phyloP scores from a whole-genome alignment of 768 basidiomycete species.

The Mycena rosella region DNA sequence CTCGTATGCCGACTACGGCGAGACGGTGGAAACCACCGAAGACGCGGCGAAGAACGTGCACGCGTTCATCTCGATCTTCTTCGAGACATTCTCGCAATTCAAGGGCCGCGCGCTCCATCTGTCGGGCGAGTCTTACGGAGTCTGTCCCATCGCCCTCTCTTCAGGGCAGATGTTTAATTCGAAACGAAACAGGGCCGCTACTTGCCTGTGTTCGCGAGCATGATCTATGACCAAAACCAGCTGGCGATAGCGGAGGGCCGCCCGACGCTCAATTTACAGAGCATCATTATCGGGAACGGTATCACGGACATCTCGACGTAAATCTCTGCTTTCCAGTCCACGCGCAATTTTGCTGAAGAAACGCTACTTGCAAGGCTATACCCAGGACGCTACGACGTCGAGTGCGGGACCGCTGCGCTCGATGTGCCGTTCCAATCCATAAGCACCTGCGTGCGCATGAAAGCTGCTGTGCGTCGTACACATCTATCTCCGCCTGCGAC shows the following conservation, averaged over 20 bases:
- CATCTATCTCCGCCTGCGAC: neutral
- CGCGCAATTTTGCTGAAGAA: neutral
- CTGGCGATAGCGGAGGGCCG: constrained; percentile 66
- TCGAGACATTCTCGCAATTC: constrained; percentile 83
- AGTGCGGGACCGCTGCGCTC: constrained; percentile 64
- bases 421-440: constrained; percentile 67
- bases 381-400: constrained; percentile 62
- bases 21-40: constrained; percentile 80
- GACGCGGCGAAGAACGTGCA: constrained; percentile 83
- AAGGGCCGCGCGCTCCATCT: constrained; percentile 77
- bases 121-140: constrained; percentile 86
- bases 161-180: constrained; percentile 29
- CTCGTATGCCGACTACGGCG: constrained; percentile 77
- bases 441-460: constrained; percentile 69
- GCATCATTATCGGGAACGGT: constrained; percentile 77
- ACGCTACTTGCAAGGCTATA: constrained; percentile 59
- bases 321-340: neutral
- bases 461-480: constrained; percentile 60
- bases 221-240: constrained; percentile 81
- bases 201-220: constrained; percentile 80
- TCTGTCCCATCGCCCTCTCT: constrained; percentile 46
- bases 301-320: constrained; percentile 62
- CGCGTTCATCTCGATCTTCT: constrained; percentile 83
- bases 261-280: constrained; percentile 75
- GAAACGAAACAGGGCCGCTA: constrained; percentile 67